Evolutionary conservation across 108 stramenopile genomes (phyloP).

Genomic region (Cyclotella distinguenda): DNA sequence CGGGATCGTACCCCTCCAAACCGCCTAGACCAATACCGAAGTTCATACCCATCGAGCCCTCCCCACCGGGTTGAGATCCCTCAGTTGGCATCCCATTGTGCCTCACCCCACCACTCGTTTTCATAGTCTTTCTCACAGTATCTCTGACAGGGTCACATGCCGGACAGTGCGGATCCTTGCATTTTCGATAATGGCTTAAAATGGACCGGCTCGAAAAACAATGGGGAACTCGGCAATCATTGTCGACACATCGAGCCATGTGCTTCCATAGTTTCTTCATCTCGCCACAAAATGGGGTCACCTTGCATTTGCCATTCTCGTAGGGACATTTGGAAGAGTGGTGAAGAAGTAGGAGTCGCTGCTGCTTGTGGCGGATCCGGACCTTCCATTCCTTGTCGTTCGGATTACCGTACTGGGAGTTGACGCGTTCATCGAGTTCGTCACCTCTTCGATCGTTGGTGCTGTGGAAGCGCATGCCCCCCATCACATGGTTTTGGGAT

Average conservation of each 20-base stretch:
- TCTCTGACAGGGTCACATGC: slow-evolving; percentile 97
- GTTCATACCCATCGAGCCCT: slow-evolving; percentile 1
- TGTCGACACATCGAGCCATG: slow-evolving; percentile 97
- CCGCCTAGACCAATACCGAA: slow-evolving; percentile 15
- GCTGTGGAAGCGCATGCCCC: slow-evolving; percentile 18
- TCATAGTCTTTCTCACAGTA: slow-evolving; percentile 79
- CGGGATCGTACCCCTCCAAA: slow-evolving; percentile 11
- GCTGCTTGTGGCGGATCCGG: slow-evolving; percentile 95
- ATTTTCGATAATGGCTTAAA: slow-evolving; percentile 96
- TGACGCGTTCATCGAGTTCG: slow-evolving; percentile 9
- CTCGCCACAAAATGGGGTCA: slow-evolving; percentile 93
- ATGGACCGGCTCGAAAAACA: slow-evolving; percentile 97
- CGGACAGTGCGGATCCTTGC: slow-evolving; percentile 90
- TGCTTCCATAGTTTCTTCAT: slow-evolving; percentile 99
- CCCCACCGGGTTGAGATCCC: slow-evolving; percentile 2
- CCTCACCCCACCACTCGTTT: slow-evolving; percentile 24
- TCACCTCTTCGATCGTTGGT: slow-evolving; percentile 8
- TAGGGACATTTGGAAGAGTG: slow-evolving; percentile 97
- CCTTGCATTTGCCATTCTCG: slow-evolving; percentile 83
- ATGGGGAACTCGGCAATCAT: slow-evolving; percentile 91
- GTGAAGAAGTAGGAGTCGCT: slow-evolving; percentile 91
- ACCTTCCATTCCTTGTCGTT: slow-evolving; percentile 86
- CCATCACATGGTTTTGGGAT: slow-evolving; percentile 1
- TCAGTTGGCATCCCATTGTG: slow-evolving; percentile 7
- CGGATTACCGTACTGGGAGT: slow-evolving; percentile 51